Evolutionary conservation across 257 asterid genomes (phyloP), one percentile per base, ranked within the genome.

Genomic region (Leonotis leonurus): DNA sequence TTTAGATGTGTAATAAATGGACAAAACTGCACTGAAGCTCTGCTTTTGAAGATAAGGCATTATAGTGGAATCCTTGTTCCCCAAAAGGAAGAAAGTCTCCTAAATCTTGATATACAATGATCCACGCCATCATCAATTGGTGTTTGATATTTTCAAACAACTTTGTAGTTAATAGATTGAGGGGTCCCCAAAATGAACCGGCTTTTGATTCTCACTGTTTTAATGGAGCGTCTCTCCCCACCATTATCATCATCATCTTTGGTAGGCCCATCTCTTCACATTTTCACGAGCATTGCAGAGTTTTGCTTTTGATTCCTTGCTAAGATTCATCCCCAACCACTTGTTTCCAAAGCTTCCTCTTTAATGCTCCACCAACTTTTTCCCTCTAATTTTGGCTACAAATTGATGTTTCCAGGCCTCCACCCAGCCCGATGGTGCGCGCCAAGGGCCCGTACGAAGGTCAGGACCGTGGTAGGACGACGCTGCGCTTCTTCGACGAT

Each of bases 401-500:
- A 7, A 48, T 16, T 55, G 45, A 8, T 53, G 20, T 52, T 59
- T 69, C 77, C 63, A 88, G 98, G 85, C 55, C 86, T 46, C 63
- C 72, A 11, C 65, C 77, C 12, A 78, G 73, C 51, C 60, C 78
- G 24, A 69, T 59, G 5, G 56, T 72, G 14, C 83, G 66, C 49
- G 32, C 65, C 0, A 79, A 78, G 73, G 51, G 60, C 12, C 78
- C 71, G 37, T 63, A 72, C 12, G 71, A 78, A 54, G 50, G 71
- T 59, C 70, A 62, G 45, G 62, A 69, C 10, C 81, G 73, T 18
- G 77, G 73, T 13, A 72, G 70, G 1, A 84, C 68, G 52, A 76
- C 75, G 1, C 89, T 89, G 6, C 76, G 88, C 0, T 92, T 92
- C 78, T 80, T 92, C 20, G 94, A 89, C 17, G 98, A 89, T 56